Percentiles rank a stretch among this genome's conserved stretches.
Conservation (phyloP, 768 basidiomycete genomes). For the Pulveroboletus frians region DNA sequence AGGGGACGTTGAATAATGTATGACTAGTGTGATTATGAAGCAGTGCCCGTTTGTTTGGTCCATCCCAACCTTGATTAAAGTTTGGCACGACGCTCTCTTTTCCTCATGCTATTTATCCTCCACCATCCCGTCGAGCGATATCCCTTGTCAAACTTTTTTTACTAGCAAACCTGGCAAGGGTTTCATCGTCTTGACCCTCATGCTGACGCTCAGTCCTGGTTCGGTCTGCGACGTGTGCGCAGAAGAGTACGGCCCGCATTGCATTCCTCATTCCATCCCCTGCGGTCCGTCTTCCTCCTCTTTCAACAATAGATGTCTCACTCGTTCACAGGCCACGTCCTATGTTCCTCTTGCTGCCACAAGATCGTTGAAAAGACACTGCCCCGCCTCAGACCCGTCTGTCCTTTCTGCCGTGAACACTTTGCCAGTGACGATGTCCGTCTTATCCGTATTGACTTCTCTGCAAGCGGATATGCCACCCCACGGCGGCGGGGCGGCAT, state of each 20-base stretch:
- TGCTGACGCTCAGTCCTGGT: constrained; percentile 80
- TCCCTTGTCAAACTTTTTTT: constrained; percentile 39
- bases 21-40: not conserved
- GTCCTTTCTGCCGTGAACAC: constrained; percentile 80
- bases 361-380: constrained; percentile 79
- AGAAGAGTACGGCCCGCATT: constrained; percentile 74
- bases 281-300: constrained; percentile 50
- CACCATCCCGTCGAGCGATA: constrained; percentile 40
- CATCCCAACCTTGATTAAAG: constrained; percentile 24
- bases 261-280: constrained; percentile 73
- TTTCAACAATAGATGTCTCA: constrained; percentile 24
- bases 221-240: constrained; percentile 88
- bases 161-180: constrained; percentile 37
- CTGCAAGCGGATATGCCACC: constrained; percentile 62
- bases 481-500: constrained; percentile 51
- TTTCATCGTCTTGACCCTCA: constrained; percentile 40
- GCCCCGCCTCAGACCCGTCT: constrained; percentile 62
- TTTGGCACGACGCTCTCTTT: constrained; percentile 29
- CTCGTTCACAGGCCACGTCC: constrained; percentile 59
- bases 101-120: constrained; percentile 45
- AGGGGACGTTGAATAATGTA: too few relatives aligned
- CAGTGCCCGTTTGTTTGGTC: constrained; percentile 31
- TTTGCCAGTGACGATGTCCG: constrained; percentile 65
- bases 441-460: constrained; percentile 75
- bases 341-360: constrained; percentile 73